Conservation (phyloP, 2,329 filamentous ascomycete genomes). For the Leptographium lundbergii region DNA sequence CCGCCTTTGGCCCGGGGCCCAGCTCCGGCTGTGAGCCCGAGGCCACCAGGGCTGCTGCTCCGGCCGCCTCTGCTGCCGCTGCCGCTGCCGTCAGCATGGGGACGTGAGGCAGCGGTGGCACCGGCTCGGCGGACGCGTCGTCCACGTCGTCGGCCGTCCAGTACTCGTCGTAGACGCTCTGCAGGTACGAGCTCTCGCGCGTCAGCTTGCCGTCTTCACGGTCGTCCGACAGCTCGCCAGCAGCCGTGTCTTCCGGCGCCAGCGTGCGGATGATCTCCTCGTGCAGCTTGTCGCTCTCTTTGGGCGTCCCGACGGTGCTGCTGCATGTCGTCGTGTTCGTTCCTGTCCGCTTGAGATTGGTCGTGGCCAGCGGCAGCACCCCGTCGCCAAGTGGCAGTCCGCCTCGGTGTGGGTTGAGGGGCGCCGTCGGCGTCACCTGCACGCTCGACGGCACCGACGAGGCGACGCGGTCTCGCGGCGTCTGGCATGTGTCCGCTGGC, state of each 20-base stretch:
- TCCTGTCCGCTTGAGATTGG: slow-evolving; percentile 25
- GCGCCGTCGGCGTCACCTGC: slow-evolving; percentile 27
- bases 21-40: no score
- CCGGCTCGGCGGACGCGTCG: background rate
- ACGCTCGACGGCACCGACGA: background rate
- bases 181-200: slow-evolving; percentile 50
- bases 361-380: background rate
- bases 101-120: background rate
- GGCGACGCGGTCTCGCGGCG: no score
- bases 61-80: background rate
- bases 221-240: background rate
- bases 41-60: background rate
- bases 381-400: slow-evolving; percentile 20
- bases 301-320: slow-evolving; percentile 30
- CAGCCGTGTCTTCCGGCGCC: slow-evolving; percentile 27
- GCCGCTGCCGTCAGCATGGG: background rate
- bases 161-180: slow-evolving; percentile 56
- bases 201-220: slow-evolving; percentile 1
- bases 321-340: slow-evolving; percentile 35
- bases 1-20: background rate
- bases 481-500: background rate
- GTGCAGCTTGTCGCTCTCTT: slow-evolving; percentile 58
- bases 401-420: slow-evolving; percentile 29
- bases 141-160: slow-evolving; percentile 37
- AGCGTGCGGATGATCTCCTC: slow-evolving; percentile 66